Evolutionary conservation across 495 filamentous ascomycete species (phyloP), one percentile per base, ranked within the genome.

Genomic region (Staphylotrichum tortipilum): DNA sequence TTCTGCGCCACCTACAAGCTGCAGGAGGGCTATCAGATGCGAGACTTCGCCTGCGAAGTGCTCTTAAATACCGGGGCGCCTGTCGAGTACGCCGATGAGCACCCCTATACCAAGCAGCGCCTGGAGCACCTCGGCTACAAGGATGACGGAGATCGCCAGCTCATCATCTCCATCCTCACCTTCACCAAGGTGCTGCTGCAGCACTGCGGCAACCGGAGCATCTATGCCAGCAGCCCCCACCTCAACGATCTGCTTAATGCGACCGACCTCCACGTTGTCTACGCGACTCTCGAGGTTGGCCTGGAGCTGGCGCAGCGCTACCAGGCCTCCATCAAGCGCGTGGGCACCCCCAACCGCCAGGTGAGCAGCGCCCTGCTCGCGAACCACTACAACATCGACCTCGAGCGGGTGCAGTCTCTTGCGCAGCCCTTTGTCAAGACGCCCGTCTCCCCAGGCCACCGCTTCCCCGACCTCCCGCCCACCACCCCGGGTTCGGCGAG

Each of bases 201-300:
- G 63, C 92, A 92, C 62, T 97, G 94, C 72, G 94, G 92, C 47
- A 99, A 99, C 58, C 79, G 94, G 57, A 96, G 91, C 70, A 78
- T 99, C 41, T 99, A 99, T 62, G 84, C 80, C 49, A 97, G 94
- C 69, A 96, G 91, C 57, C 75, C 63, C 50, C 86, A 90, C 48
- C 71, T 99, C 29, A 87, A 88, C 55, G 83, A 88, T 57, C 75
- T 99, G 30, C 77, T 99, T 49, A 87, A 94, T 59, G 89, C 84
- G 26, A 92, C 89, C 3, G 88, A 84, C 35, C 72, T 89, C 22
- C 78, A 79, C 41, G 76, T 99, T 19, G 71, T 97, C 26, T 77
- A 81, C 51, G 73, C 76, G 15, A 82, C 86, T 2, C 80, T 99
- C 19, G 80, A 82, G 29, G 73, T 99, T 53, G 78, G 80, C 17